Percentiles rank a stretch among this genome's conserved stretches.
phyloP scores from a whole-genome alignment of 805 yeast species.

The Candida fluviatilis region DNA sequence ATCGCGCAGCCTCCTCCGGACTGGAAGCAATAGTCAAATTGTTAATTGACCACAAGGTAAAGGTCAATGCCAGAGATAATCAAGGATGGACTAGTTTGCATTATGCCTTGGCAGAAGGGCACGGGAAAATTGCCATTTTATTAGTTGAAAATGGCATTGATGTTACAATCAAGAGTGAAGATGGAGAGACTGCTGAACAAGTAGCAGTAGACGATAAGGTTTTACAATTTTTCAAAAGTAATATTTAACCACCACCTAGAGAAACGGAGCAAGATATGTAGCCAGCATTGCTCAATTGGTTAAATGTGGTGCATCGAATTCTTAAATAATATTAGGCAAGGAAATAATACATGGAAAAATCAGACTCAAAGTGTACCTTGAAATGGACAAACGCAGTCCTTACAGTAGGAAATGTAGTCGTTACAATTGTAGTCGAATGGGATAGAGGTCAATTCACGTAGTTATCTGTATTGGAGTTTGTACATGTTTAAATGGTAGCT shows the following conservation, averaged over 20 bases:
- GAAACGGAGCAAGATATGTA: too few relatives aligned
- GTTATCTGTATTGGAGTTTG: too few relatives aligned
- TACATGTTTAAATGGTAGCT: too few relatives aligned
- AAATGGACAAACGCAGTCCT: too few relatives aligned
- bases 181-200: constrained; percentile 44
- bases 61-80: constrained; percentile 63
- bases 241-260: background rate
- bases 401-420: too few relatives aligned
- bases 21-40: constrained; percentile 51
- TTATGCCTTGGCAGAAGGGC: constrained; percentile 89
- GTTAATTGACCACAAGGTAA: constrained; percentile 53
- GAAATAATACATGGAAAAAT: too few relatives aligned
- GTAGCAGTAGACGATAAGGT: constrained; percentile 35
- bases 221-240: constrained; percentile 15
- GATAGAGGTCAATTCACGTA: too few relatives aligned
- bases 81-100: constrained; percentile 85
- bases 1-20: constrained; percentile 82
- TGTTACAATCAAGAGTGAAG: constrained; percentile 38
- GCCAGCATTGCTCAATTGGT: too few relatives aligned
- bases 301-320: too few relatives aligned
- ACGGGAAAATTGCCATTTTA: constrained; percentile 65
- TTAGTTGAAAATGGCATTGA: constrained; percentile 72
- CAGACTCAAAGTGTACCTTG: too few relatives aligned
- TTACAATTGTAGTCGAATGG: too few relatives aligned
- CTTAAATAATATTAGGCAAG: too few relatives aligned